Base-by-base conservation (phyloP, 129 eudicot species). In the Artemisia annua region DNA sequence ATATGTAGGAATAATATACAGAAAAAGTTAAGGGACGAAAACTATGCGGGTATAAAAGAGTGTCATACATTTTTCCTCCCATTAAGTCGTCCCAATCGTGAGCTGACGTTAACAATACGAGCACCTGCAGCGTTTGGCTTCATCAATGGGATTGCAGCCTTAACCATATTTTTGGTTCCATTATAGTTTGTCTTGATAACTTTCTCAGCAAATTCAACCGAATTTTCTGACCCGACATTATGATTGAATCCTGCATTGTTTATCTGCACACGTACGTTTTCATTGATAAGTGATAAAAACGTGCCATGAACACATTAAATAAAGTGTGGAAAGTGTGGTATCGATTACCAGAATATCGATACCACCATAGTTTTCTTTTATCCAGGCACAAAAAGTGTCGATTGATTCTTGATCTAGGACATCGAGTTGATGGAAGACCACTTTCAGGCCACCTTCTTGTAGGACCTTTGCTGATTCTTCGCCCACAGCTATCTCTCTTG, bases 261-360 rank as follows among this genome's bases (percentile, higher is more conserved):
- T 51, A 89, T 70, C 96, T 92, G 83, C 80, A 72, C 69, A 76
- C 35, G n/a, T n/a, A n/a, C n/a, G 67, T 62, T 62, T 62, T 48
- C 20, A 62, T 6, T 62, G 30, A 22, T 62, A 28, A 62, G 4
- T 62, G 8, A 39, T 13, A 3, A 16, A 13, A 24, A 44, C 22
- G 35, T 55, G 22, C 5, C 46, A 39, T 39, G 46, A 39, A 7
- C 11, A 39, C 46, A 8, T 39, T 7, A 2, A 62, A 28, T 16
- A 7, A 52, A 17, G 19, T 15, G 57, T 5, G 19, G 8, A 6
- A n/a, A n/a, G n/a, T n/a, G n/a, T n/a, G n/a, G n/a, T n/a, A n/a
- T n/a, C n/a, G n/a, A n/a, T n/a, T 87, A 93, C 98, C 91, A 94
- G 83, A 58, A 94, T 86, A 80, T 94, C 99, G 51, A 90, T 52